Percentiles rank a stretch among this genome's conserved stretches.
Evolutionary conservation across 305 asterid genomes (phyloP).

Genomic region (Fraxinus ornus): DNA sequence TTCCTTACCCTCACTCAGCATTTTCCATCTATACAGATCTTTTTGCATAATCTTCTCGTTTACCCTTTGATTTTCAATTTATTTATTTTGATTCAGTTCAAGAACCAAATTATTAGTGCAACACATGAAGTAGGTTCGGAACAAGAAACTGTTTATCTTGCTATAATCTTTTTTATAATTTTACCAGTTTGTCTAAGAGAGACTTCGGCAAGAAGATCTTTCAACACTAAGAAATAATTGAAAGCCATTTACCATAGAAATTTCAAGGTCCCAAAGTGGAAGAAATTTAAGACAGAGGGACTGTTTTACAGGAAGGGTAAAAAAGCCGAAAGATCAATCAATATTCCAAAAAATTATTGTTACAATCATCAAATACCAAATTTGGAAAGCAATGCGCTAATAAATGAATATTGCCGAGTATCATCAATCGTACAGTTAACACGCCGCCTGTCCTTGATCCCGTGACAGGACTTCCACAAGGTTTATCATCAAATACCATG

Average conservation of each 20-base stretch:
- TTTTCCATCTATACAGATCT: slow-evolving; percentile 20
- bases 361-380: slow-evolving; percentile 23
- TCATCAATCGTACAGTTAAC: slow-evolving; percentile 24
- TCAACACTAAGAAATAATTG: neutral
- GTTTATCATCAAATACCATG: neutral
- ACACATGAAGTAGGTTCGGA: neutral
- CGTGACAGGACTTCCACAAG: slow-evolving; percentile 6
- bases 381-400: slow-evolving; percentile 22
- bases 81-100: neutral
- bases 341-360: slow-evolving; percentile 24
- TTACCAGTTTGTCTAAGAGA: neutral
- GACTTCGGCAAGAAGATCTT: neutral
- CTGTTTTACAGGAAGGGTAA: neutral
- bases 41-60: slow-evolving; percentile 10
- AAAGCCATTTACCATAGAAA: neutral
- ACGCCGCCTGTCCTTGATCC: slow-evolving; percentile 19
- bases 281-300: neutral
- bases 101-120: neutral
- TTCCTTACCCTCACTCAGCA: slow-evolving; percentile 46
- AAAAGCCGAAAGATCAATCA: neutral
- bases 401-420: slow-evolving; percentile 13
- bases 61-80: neutral
- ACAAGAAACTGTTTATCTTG: neutral
- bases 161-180: neutral
- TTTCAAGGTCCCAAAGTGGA: neutral